Evolutionary conservation across 495 filamentous ascomycete genomes (phyloP).

Genomic region (Hypoxylon subgilvum): DNA sequence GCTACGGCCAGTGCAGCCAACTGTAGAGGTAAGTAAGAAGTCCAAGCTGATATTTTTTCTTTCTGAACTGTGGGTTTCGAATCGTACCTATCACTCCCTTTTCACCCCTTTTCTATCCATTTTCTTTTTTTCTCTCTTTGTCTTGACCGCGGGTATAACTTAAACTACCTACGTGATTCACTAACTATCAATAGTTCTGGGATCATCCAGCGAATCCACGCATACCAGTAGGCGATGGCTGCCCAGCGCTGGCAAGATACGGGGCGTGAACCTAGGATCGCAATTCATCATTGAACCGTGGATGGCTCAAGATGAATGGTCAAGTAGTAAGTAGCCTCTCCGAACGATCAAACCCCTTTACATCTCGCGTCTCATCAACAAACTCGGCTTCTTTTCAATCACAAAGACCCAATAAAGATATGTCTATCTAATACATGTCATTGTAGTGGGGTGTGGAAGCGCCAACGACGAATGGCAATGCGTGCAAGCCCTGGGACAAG

Average conservation of each 20-base stretch:
- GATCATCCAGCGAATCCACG: background rate
- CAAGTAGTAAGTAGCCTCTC: conserved; percentile 23
- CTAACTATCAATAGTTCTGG: conserved; percentile 6
- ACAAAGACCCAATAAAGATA: too few relatives aligned
- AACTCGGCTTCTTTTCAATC: too few relatives aligned
- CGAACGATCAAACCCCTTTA: too few relatives aligned
- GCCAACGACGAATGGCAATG: conserved; percentile 64
- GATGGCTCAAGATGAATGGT: conserved; percentile 60
- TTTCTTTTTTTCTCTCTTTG: too few relatives aligned
- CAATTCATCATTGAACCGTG: conserved; percentile 67
- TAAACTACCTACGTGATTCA: conserved; percentile 5
- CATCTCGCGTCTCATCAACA: too few relatives aligned
- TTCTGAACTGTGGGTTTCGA: too few relatives aligned
- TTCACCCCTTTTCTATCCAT: too few relatives aligned
- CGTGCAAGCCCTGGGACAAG: conserved; percentile 60
- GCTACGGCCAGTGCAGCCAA: background rate
- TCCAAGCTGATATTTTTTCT: too few relatives aligned
- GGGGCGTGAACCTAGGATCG: conserved; percentile 67
- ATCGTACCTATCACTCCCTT: too few relatives aligned
- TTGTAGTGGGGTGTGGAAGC: conserved; percentile 58
- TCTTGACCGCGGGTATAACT: too few relatives aligned
- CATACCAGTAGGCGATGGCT: conserved; percentile 40
- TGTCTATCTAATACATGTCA: background rate
- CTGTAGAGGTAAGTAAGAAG: too few relatives aligned
- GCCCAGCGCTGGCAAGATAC: conserved; percentile 54